A percentile compares a stretch with the other conserved stretches of the same genome.
phyloP scores from a whole-genome alignment of 331 rosid species.

The Quercus phellos region DNA sequence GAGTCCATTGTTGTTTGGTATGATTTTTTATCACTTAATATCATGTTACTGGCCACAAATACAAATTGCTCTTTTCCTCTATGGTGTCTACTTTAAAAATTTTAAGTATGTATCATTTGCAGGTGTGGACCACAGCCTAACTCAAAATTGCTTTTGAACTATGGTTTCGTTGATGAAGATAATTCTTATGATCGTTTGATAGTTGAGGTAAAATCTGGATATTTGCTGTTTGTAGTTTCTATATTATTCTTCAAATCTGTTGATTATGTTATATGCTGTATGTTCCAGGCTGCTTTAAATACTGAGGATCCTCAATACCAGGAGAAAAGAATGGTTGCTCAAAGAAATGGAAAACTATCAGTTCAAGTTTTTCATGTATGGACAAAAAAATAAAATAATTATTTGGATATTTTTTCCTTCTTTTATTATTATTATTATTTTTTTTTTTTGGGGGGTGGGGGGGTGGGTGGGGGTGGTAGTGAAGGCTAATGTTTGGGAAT shows the following conservation, averaged over 20 bases:
- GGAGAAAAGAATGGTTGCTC: conserved; percentile 93
- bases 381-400: neutral
- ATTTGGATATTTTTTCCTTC: neutral
- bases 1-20: conserved; percentile 94
- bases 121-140: conserved; percentile 99
- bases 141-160: conserved; percentile 79
- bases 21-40: conserved; percentile 16
- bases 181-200: conserved; percentile 69
- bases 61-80: neutral
- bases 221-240: conserved; percentile 1
- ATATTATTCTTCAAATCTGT: conserved; percentile 17
- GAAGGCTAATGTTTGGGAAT: conserved; percentile 5
- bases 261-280: conserved; percentile 10
- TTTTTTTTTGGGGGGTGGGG: no score
- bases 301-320: conserved; percentile 97
- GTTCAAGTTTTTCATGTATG: conserved; percentile 72
- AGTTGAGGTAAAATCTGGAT: conserved; percentile 54
- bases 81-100: conserved; percentile 9
- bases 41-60: conserved; percentile 1
- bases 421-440: neutral
- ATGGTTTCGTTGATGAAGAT: conserved; percentile 91
- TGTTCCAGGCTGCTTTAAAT: conserved; percentile 75
- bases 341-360: conserved; percentile 82
- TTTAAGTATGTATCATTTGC: conserved; percentile 24
- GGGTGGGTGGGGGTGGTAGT: neutral